phyloP scores from a whole-genome alignment of 73 alveolate species.

The Tetrahymena elliotti region DNA sequence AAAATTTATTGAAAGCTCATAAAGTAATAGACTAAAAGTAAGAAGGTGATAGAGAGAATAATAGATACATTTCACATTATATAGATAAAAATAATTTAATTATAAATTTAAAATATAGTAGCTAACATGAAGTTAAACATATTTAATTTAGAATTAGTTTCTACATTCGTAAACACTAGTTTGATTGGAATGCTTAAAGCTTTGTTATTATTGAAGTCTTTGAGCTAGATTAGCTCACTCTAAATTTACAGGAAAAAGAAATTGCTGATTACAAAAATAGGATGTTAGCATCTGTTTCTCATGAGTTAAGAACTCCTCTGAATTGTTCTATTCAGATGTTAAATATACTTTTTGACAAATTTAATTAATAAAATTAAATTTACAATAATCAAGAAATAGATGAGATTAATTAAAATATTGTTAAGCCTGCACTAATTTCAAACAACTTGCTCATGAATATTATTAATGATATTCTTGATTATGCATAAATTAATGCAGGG shows the following conservation, averaged over 20 bases:
- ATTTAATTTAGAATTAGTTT: background rate
- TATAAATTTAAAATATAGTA: background rate
- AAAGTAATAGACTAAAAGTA: background rate
- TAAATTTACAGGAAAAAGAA: background rate
- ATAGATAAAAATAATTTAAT: background rate
- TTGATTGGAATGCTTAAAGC: background rate
- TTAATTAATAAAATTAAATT: background rate
- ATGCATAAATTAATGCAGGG: conserved; percentile 28
- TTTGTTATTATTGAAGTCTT: background rate
- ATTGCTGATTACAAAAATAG: background rate
- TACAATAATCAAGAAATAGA: background rate
- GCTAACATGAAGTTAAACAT: background rate
- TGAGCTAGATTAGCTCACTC: background rate
- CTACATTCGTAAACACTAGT: background rate
- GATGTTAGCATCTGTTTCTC: conserved; percentile 19
- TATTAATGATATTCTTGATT: conserved; percentile 28
- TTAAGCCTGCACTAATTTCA: background rate
- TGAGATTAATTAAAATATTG: background rate
- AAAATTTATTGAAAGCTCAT: background rate
- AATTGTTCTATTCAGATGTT: conserved; percentile 6
- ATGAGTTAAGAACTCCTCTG: conserved; percentile 30
- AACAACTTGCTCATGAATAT: background rate
- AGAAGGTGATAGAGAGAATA: background rate
- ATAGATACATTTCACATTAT: background rate
- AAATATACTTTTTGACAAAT: background rate